Conservation (phyloP, 2,329 filamentous ascomycete species). For the Neonectria sp. region DNA sequence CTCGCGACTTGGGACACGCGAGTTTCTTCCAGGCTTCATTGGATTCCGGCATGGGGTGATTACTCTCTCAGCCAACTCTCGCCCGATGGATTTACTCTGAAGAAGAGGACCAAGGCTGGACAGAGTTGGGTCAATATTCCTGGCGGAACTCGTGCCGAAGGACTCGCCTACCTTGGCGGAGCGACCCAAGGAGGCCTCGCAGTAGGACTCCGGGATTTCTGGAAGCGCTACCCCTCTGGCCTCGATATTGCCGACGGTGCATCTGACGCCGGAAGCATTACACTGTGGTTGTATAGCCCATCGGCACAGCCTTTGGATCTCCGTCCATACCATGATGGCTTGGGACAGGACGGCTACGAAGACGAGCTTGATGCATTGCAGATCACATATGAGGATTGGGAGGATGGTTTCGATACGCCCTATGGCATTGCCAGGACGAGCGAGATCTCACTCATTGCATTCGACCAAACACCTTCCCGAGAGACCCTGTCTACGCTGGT, state of each 20-base stretch:
- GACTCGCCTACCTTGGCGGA: slow-evolving; percentile 72
- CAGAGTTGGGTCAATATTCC: slow-evolving; percentile 72
- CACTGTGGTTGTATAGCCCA: slow-evolving; percentile 74
- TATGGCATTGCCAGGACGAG: slow-evolving; percentile 72
- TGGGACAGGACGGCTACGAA: slow-evolving; percentile 69
- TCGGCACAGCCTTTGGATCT: slow-evolving; percentile 69
- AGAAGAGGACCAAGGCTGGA: slow-evolving; percentile 72
- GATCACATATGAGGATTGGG: slow-evolving; percentile 76
- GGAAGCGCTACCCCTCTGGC: slow-evolving; percentile 73
- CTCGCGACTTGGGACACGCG: slow-evolving; percentile 62
- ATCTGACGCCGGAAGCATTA: slow-evolving; percentile 65
- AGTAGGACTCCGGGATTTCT: slow-evolving; percentile 72
- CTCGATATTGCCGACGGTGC: slow-evolving; percentile 69
- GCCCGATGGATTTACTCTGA: slow-evolving; percentile 72
- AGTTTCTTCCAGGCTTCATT: slow-evolving; percentile 64
- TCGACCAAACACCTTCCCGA: slow-evolving; percentile 66
- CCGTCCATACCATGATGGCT: slow-evolving; percentile 70
- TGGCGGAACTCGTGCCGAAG: slow-evolving; percentile 68
- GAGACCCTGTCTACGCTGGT: slow-evolving; percentile 62
- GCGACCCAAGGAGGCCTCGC: slow-evolving; percentile 71
- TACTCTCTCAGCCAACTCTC: slow-evolving; percentile 71
- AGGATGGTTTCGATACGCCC: slow-evolving; percentile 68
- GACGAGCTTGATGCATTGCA: slow-evolving; percentile 73
- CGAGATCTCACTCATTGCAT: slow-evolving; percentile 68
- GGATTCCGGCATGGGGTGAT: slow-evolving; percentile 72